A percentile compares a stretch with the other conserved stretches of the same genome.
Evolutionary conservation across 169 alveolate genomes (phyloP).

Genomic region (Eimeria acervulina): DNA sequence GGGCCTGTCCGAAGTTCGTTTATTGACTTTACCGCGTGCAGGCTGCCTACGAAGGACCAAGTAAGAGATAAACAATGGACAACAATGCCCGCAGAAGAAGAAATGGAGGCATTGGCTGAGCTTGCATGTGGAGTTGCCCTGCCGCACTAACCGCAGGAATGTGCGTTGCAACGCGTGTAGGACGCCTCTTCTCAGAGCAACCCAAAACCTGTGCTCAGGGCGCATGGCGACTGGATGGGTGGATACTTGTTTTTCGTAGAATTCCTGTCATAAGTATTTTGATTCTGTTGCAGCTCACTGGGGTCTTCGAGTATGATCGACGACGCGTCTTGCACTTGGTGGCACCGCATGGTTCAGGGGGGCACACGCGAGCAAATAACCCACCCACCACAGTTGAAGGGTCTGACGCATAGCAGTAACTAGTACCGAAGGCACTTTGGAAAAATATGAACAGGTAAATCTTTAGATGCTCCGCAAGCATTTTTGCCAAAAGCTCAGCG

Average conservation of each 20-base stretch:
- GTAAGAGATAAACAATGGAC: background rate
- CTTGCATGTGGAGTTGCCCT: background rate
- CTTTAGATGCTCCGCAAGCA: too few relatives aligned
- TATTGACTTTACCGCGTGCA: too few relatives aligned
- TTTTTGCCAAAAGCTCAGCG: too few relatives aligned
- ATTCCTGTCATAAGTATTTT: background rate
- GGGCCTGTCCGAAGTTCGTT: too few relatives aligned
- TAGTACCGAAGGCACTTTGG: too few relatives aligned
- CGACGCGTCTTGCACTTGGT: background rate
- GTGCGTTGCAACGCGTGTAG: background rate
- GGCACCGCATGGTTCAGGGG: background rate
- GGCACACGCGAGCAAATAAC: too few relatives aligned
- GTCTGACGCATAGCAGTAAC: too few relatives aligned
- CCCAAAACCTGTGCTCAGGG: too few relatives aligned
- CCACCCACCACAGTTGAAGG: too few relatives aligned
- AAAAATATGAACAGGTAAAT: too few relatives aligned
- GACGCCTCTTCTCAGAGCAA: too few relatives aligned
- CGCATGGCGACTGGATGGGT: background rate
- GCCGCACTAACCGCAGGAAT: background rate
- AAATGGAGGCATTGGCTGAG: background rate
- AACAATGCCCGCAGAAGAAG: background rate
- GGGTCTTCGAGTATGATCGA: too few relatives aligned
- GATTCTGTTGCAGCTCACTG: background rate
- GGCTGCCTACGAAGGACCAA: background rate
- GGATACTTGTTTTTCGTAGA: background rate